phyloP scores from a whole-genome alignment of 352 stramenopile species.

The Pythium rishiriense region DNA sequence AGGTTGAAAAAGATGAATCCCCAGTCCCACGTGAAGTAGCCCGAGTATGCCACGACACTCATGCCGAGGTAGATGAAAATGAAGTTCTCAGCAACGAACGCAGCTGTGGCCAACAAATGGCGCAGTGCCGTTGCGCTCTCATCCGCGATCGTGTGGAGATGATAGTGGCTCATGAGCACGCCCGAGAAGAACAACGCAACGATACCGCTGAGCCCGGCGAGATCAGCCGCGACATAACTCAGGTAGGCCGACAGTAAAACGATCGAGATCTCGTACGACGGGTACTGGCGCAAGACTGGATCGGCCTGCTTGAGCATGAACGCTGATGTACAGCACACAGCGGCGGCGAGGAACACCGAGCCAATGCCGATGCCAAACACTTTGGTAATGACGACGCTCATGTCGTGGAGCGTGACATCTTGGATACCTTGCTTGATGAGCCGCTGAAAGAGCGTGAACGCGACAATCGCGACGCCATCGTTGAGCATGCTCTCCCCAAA shows the following conservation, averaged over 20 bases:
- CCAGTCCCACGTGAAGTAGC: conserved; percentile 85
- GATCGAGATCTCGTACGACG: conserved; percentile 88
- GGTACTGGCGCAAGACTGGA: conserved; percentile 68
- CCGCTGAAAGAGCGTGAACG: conserved; percentile 79
- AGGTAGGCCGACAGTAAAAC: conserved; percentile 80
- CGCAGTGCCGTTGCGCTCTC: conserved; percentile 75
- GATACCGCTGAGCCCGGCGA: conserved; percentile 88
- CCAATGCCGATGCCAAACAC: conserved; percentile 84
- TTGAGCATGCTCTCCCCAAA: conserved; percentile 96
- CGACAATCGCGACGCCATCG: conserved; percentile 90
- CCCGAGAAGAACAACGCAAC: conserved; percentile 94
- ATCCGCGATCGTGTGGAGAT: conserved; percentile 81
- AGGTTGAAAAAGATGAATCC: conserved; percentile 78
- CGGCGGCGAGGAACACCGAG: conserved; percentile 68
- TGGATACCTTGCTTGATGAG: conserved; percentile 72
- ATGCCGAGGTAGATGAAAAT: conserved; percentile 88
- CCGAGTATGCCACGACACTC: conserved; percentile 78
- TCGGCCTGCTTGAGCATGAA: conserved; percentile 84
- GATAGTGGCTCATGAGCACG: conserved; percentile 88
- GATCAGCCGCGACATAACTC: conserved; percentile 78
- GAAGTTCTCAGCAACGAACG: conserved; percentile 88
- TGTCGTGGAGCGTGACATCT: conserved; percentile 75
- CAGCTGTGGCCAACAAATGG: conserved; percentile 74
- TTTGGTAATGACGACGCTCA: conserved; percentile 75
- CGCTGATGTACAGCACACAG: conserved; percentile 75